phyloP scores from a whole-genome alignment of 352 stramenopile species.

The Phytophthora ohioensis region DNA sequence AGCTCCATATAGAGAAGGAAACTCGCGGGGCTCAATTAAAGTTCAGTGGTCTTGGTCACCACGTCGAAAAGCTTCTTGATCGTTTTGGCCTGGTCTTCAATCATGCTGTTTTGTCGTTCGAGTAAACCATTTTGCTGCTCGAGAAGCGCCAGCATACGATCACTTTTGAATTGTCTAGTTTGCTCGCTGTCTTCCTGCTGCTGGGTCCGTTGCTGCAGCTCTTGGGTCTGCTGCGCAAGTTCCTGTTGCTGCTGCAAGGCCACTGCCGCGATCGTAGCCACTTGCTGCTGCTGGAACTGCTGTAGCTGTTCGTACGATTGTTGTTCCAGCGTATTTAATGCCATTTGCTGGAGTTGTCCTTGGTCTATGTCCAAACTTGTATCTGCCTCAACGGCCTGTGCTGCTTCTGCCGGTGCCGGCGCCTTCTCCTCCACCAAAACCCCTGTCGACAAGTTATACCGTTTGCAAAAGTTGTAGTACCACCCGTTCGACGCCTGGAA shows the following conservation, averaged over 20 bases:
- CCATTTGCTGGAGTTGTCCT: conserved; percentile 31
- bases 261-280: conserved; percentile 18
- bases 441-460: conserved; percentile 47
- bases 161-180: conserved; percentile 30
- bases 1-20: too few species aligned
- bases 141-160: conserved; percentile 48
- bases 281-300: conserved; percentile 42
- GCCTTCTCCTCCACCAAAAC: conserved; percentile 42
- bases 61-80: conserved; percentile 45
- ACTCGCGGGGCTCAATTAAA: conserved; percentile 5
- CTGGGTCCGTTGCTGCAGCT: conserved; percentile 14
- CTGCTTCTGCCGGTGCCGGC: not conserved
- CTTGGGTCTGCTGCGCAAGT: conserved; percentile 6
- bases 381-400: conserved; percentile 4
- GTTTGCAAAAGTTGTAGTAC: conserved; percentile 64
- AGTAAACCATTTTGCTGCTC: conserved; percentile 47
- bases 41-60: conserved; percentile 22
- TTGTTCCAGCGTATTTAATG: conserved; percentile 16
- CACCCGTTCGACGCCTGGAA: conserved; percentile 64
- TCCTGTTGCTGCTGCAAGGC: conserved; percentile 25
- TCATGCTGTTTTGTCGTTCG: conserved; percentile 46
- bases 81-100: conserved; percentile 46
- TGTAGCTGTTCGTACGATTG: conserved; percentile 42
- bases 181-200: conserved; percentile 10
- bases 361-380: conserved; percentile 21